Conservation (phyloP, 2,329 filamentous ascomycete genomes). For the Fusarium tuaranense region DNA sequence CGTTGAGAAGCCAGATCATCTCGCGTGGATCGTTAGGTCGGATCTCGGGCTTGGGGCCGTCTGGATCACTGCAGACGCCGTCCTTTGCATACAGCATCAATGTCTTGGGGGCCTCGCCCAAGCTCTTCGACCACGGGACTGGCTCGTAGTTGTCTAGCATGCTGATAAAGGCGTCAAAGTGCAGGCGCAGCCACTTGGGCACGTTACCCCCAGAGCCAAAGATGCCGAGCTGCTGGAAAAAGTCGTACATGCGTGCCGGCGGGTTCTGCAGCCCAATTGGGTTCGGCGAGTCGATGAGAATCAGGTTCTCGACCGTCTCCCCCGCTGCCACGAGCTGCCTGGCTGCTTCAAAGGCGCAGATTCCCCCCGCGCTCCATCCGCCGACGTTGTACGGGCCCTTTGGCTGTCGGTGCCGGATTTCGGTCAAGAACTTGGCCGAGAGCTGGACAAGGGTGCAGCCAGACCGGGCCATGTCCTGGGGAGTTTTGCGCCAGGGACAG, state of each 20-base stretch:
- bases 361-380: constrained; percentile 83
- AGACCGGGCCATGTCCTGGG: constrained; percentile 63
- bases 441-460: constrained; percentile 33
- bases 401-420: constrained; percentile 79
- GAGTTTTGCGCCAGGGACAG: constrained; percentile 73
- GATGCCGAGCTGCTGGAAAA: constrained; percentile 79
- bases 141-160: constrained; percentile 78
- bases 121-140: constrained; percentile 66
- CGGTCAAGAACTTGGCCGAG: constrained; percentile 59
- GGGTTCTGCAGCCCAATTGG: constrained; percentile 76
- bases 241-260: constrained; percentile 72
- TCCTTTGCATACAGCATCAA: constrained; percentile 79
- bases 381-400: constrained; percentile 74
- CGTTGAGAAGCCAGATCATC: constrained; percentile 78
- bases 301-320: constrained; percentile 68
- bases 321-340: constrained; percentile 69
- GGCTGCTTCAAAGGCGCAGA: constrained; percentile 76
- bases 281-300: constrained; percentile 75
- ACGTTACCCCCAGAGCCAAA: constrained; percentile 75
- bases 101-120: constrained; percentile 68
- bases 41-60: constrained; percentile 67
- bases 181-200: constrained; percentile 78
- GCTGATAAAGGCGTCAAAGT: constrained; percentile 77
- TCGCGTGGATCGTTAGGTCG: constrained; percentile 64
- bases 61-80: constrained; percentile 76